phyloP scores from a whole-genome alignment of 208 protist species.

The Trypanosoma lewisi region DNA sequence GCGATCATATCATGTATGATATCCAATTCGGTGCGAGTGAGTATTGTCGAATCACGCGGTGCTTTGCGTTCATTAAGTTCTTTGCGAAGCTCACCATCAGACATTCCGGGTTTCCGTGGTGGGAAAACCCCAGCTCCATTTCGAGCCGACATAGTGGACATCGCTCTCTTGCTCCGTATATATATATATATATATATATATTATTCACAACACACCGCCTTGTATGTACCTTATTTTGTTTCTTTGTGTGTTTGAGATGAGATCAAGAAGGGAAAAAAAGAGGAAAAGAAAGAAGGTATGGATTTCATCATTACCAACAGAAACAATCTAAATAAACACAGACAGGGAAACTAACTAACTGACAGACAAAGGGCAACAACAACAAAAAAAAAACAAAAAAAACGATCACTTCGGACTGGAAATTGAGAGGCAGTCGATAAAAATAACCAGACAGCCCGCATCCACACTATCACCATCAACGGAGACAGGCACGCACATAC shows the following conservation, averaged over 20 bases:
- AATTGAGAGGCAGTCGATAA: no score
- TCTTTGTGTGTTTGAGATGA: neutral
- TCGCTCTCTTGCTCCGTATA: neutral
- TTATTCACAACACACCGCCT: no score
- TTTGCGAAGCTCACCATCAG: slow-evolving; percentile 76
- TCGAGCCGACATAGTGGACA: slow-evolving; percentile 23
- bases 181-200: no score
- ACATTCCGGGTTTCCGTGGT: slow-evolving; percentile 55
- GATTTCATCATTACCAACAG: neutral
- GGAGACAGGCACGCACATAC: neutral
- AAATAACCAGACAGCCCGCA: no score
- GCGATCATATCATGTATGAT: slow-evolving; percentile 74
- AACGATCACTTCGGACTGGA: no score
- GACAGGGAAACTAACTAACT: neutral
- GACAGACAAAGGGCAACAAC: neutral
- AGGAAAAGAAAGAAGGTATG: neutral
- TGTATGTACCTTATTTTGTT: neutral
- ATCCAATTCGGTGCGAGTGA: slow-evolving; percentile 81
- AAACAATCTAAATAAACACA: neutral
- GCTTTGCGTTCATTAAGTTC: slow-evolving; percentile 73
- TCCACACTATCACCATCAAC: neutral
- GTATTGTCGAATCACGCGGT: slow-evolving; percentile 69
- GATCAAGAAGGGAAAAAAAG: neutral
- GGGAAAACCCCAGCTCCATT: slow-evolving; percentile 59
- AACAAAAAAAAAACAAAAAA: no score